Evolutionary conservation across 805 yeast species (phyloP), one percentile per base, ranked within the genome.

Genomic region (Pichia gijzeniarum): DNA sequence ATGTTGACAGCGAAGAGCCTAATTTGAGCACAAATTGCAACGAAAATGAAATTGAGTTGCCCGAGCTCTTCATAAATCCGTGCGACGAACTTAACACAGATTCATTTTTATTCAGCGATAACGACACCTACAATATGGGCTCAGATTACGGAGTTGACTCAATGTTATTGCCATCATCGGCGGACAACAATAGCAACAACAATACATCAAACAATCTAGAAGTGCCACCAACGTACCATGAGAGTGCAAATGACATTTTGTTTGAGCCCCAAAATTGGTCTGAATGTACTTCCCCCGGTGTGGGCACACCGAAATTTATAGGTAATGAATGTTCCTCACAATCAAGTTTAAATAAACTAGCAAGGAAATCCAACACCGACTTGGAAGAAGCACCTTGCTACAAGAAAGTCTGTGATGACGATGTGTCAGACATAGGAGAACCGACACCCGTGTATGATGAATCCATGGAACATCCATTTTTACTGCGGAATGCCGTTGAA

Each of bases 361-460:
- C 28, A 6, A 25, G 10, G 28, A 25, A 25, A 25, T 7, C 6
- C 28, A 25, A 25, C 28, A 25, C 10, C 9, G 9, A 25, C 10
- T 25, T n/a, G 3, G 39, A 33, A 9, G 59, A 53, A 10, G 58
- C 58, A 2, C 67, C 67, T 1, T 51, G 52, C 2, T 62, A 62
- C 40, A 48, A 47, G 14, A 43, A 50, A 17, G 58, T 61, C 5
- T 60, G 48, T 39, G 67, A 62, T 36, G 62, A 55, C 38, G 65
- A 58, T n/a, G 50, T 42, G 10, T 45, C 38, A 17, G 48, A 45
- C 31, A 40, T 44, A 3, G 50, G 53, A 21, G 55, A 55, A 25
- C 62, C 60, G n/a, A 54, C 64, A 18, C 64, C 64, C 30, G 31
- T 56, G 28, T 55, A 61, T 38, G 49, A 50, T 19, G 40, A 39